Percentiles rank a stretch among this genome's conserved stretches.
Conservation (phyloP, 2,329 filamentous ascomycete genomes). For the Lecanoromycetidae sp. region DNA sequence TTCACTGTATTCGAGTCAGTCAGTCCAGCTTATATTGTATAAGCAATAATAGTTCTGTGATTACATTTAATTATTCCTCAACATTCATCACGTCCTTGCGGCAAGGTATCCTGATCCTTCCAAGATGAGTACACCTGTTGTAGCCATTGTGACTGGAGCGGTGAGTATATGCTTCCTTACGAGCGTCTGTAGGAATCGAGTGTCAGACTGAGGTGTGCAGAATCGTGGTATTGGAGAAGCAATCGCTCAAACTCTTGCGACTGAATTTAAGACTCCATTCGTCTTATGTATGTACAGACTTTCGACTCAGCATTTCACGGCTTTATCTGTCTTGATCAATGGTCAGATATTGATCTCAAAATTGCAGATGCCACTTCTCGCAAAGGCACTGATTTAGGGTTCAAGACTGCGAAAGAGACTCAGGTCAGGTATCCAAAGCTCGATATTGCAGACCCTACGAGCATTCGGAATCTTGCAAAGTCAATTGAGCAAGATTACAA, state of each 20-base stretch:
- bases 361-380: slow-evolving; percentile 13
- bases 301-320: too few relatives aligned
- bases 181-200: not conserved
- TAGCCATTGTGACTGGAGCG: slow-evolving; percentile 11
- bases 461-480: slow-evolving; percentile 4
- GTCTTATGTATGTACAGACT: too few relatives aligned
- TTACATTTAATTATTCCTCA: not conserved
- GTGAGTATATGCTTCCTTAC: not conserved
- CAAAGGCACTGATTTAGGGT: slow-evolving; percentile 5
- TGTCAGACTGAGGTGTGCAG: not conserved
- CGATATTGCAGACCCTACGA: slow-evolving; percentile 5
- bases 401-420: not conserved
- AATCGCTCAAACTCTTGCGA: slow-evolving; percentile 7
- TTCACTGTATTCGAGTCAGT: too few relatives aligned
- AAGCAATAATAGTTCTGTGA: not conserved
- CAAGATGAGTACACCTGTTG: slow-evolving; percentile 4
- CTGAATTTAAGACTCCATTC: not conserved
- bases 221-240: slow-evolving; percentile 14
- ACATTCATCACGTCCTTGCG: not conserved
- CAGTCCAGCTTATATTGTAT: not conserved
- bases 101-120: not conserved
- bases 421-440: slow-evolving; percentile 8
- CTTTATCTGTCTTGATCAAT: too few relatives aligned
- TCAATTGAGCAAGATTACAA: slow-evolving; percentile 2
- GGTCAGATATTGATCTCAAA: too few relatives aligned